phyloP scores from a whole-genome alignment of 768 basidiomycete genomes.

The Mycena capillaripes region DNA sequence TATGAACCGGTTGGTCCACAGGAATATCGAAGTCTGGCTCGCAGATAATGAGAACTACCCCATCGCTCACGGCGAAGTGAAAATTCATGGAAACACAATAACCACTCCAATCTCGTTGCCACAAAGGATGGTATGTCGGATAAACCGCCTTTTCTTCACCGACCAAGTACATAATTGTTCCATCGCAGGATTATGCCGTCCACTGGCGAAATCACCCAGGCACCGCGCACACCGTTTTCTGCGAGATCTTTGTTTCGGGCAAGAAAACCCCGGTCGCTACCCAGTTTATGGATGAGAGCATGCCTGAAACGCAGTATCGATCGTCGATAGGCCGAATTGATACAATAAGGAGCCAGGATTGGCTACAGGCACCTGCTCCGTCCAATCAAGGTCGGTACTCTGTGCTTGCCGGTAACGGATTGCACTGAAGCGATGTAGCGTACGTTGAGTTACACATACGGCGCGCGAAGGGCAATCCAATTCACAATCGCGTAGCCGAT shows the following conservation, averaged over 20 bases:
- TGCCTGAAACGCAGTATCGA: conserved; percentile 3
- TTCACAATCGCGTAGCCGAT: background rate
- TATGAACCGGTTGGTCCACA: background rate
- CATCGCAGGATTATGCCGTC: background rate
- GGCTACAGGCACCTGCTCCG: background rate
- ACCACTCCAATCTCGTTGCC: background rate
- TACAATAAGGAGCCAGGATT: background rate
- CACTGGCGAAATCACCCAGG: conserved; percentile 19
- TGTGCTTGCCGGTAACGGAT: background rate
- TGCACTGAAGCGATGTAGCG: background rate
- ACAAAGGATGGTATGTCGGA: background rate
- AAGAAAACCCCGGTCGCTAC: background rate
- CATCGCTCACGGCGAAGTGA: background rate
- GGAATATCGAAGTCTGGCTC: conserved; percentile 6
- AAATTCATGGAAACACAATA: background rate
- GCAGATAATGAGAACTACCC: background rate
- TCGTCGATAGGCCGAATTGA: conserved; percentile 7
- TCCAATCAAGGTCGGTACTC: background rate
- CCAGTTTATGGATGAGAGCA: conserved; percentile 21
- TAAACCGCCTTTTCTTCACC: background rate
- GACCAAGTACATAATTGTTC: background rate
- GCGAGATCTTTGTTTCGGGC: conserved; percentile 5
- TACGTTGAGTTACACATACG: conserved; percentile 8
- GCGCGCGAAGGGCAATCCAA: conserved; percentile 4
- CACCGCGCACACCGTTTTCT: conserved; percentile 10